These are phyloP conservation scores for Globisporangium rhizosaccharum DNA, from an alignment of 352 stramenopile species.

Conservation along the genomic window DNA sequence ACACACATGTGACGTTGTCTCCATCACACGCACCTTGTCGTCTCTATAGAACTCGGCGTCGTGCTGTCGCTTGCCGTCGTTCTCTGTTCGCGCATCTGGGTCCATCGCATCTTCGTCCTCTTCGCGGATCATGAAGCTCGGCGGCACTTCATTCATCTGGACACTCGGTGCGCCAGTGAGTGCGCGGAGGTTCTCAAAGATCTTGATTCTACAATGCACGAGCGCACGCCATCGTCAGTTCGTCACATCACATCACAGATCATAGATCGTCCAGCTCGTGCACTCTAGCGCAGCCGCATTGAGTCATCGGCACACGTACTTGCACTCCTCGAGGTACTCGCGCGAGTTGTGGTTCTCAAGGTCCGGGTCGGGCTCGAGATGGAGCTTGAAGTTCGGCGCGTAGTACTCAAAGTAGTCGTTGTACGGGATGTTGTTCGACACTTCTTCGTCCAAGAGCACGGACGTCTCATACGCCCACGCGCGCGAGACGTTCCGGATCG, in stretches of 20 bases:
- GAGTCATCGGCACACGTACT: slow-evolving; percentile 30
- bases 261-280: not conserved
- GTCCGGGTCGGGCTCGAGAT: slow-evolving; percentile 71
- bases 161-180: slow-evolving; percentile 74
- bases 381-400: slow-evolving; percentile 80
- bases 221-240: not conserved
- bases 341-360: slow-evolving; percentile 80
- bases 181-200: slow-evolving; percentile 78
- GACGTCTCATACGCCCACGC: slow-evolving; percentile 94
- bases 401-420: slow-evolving; percentile 99
- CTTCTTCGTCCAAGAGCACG: slow-evolving; percentile 89
- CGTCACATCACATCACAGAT: not conserved
- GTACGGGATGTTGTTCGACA: slow-evolving; percentile 96
- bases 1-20: not conserved
- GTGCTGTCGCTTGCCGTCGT: slow-evolving; percentile 64
- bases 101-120: slow-evolving; percentile 75
- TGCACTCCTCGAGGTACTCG: slow-evolving; percentile 84
- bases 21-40: slow-evolving; percentile 40
- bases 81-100: slow-evolving; percentile 61
- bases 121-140: slow-evolving; percentile 67
- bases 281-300: not conserved
- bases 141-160: slow-evolving; percentile 73
- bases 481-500: slow-evolving; percentile 95
- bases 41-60: slow-evolving; percentile 82
- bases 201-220: slow-evolving; percentile 46